Evolutionary conservation across 345 rosid genomes (phyloP), one percentile per base, ranked within the genome.

Genomic region (Sisymbrium irio): DNA sequence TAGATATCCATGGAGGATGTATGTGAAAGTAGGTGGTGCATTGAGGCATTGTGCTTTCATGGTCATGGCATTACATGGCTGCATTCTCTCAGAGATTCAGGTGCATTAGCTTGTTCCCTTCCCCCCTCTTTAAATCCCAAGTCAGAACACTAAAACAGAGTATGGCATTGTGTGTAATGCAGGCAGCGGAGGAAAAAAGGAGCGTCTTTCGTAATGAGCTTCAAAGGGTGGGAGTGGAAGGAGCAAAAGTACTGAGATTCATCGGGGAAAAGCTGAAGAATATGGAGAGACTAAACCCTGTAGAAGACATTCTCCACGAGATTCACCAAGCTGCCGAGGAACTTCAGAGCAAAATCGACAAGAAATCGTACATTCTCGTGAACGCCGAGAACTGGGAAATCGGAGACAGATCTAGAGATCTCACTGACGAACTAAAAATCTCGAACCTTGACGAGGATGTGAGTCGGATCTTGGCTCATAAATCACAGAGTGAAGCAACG

Each of bases 61-160:
- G 91, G 90, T 90, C 64, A 90, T 93, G 96, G 96, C 98, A 0
- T 55, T 93, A 83, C 98, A 93, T 27, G 98, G 98, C n/a, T 89
- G 97, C 81, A 89, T 89, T 55, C 97, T 93, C 80, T 86, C 98
- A 2, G 96, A 93, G 84, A 93, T 93, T 62, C 98, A 93, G 97
- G 98, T 90, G 69, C 45, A 47, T 27, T 19, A 39, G 7, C 42
- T 50, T 61, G 36, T 63, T 55, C 54, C 30, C 30, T n/a, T 39
- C 18, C 17, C 17, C 47, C 8, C 28, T 50, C 15, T 50, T 61
- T 11, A 12, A n/a, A 3, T 15, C 42, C 4, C 11, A 39, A 1
- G 19, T 14, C 12, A 36, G 9, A 63, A 47, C 60, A 3, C n/a
- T 0, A 49, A 6, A 4, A 20, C 2, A 36, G 11, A 72, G 3